phyloP scores from a whole-genome alignment of 2,329 filamentous ascomycete species.

The Ceratocystis cubensis region DNA sequence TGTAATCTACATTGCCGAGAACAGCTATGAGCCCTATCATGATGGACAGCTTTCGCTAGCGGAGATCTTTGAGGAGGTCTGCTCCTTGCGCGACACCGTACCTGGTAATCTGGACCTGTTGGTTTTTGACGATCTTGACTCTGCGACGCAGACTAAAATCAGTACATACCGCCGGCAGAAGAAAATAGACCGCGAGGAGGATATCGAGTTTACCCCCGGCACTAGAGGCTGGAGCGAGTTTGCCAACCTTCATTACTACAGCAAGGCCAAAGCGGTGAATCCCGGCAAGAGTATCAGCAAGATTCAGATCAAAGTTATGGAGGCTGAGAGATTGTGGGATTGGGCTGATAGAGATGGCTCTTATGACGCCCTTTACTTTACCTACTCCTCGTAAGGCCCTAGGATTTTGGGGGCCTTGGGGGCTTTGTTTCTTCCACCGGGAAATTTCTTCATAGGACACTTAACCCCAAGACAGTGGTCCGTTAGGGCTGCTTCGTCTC shows the following conservation, averaged over 20 bases:
- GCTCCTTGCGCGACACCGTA: accelerated
- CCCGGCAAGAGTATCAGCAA: background rate
- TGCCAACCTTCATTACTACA: background rate
- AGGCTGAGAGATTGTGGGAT: background rate
- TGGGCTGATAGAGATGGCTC: background rate
- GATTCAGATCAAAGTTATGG: background rate
- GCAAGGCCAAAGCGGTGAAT: accelerated
- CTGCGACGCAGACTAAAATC: background rate
- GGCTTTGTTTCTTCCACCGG: too few species aligned
- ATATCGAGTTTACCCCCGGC: background rate
- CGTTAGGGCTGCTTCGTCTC: too few species aligned
- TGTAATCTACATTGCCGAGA: background rate
- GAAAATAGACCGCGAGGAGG: accelerated
- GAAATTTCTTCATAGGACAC: too few species aligned
- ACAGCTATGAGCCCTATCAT: background rate
- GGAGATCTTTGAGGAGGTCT: background rate
- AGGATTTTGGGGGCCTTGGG: background rate
- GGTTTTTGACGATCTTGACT: background rate
- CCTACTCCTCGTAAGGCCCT: background rate
- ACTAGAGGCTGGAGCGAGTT: background rate
- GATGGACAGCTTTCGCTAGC: background rate
- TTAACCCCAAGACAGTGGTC: too few species aligned
- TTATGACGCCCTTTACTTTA: background rate
- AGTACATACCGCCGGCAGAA: background rate
- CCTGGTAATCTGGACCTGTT: background rate